These are phyloP conservation scores for Tephrocybe sp. DNA, from an alignment of 768 basidiomycete species.

Conservation along the genomic window DNA sequence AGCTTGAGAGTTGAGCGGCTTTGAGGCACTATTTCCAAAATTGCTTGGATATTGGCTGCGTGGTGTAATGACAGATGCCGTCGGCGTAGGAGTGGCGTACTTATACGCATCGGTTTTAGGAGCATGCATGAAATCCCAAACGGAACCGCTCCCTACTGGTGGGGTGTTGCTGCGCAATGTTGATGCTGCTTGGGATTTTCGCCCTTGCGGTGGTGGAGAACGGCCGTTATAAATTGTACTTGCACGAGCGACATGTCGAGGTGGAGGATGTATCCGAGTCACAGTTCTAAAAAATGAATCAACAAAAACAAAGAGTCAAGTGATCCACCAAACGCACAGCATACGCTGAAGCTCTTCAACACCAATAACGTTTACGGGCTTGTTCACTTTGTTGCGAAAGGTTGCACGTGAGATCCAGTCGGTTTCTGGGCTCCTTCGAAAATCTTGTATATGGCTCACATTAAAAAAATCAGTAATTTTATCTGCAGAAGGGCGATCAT, in stretches of 20 bases:
- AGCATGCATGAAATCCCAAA: constrained; percentile 71
- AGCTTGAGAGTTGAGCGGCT: constrained; percentile 24
- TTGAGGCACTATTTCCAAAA: constrained; percentile 33
- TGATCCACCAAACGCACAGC: no score
- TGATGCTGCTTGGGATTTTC: constrained; percentile 31
- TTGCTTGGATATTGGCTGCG: constrained; percentile 32
- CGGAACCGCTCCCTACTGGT: constrained; percentile 43
- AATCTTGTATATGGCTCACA: no score
- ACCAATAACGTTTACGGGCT: no score
- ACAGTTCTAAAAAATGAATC: no score
- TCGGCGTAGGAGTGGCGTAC: constrained; percentile 16
- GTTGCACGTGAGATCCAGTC: no score
- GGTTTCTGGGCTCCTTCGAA: no score
- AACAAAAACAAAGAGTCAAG: no score
- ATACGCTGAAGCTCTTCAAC: no score
- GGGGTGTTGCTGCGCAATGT: constrained; percentile 44
- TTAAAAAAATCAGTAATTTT: no score
- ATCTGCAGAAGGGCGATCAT: no score
- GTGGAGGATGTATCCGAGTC: constrained; percentile 45
- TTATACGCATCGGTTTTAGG: constrained; percentile 31
- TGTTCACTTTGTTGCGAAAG: no score
- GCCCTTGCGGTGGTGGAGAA: constrained; percentile 48
- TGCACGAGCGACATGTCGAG: constrained; percentile 71
- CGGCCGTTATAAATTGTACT: constrained; percentile 59
- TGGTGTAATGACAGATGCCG: constrained; percentile 30